Evolutionary conservation across 352 stramenopile species (phyloP).

Genomic region (Hyaloperonospora arabidopsidis): DNA sequence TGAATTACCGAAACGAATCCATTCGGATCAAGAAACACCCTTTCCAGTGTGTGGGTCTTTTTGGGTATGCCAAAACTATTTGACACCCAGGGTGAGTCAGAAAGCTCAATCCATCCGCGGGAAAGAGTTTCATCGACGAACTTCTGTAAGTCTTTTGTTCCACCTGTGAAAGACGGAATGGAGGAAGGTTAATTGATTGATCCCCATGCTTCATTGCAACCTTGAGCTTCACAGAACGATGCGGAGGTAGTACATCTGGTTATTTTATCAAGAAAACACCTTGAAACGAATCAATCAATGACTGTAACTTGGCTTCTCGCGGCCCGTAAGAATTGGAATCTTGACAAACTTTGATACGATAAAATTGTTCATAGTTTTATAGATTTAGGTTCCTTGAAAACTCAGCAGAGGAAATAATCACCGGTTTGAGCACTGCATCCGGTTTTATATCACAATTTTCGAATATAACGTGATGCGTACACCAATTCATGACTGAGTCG

Average conservation of each 20-base stretch:
- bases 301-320: neutral
- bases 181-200: neutral
- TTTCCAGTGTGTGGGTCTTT: neutral
- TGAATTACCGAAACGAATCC: neutral
- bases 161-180: neutral
- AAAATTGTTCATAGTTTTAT: neutral
- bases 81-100: neutral
- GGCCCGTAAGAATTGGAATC: neutral
- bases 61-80: neutral
- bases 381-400: neutral
- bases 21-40: neutral
- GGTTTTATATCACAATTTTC: too few species aligned
- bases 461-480: too few species aligned
- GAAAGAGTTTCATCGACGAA: slow-evolving; percentile 1
- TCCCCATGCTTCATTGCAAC: neutral
- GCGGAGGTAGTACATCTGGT: neutral
- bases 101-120: neutral
- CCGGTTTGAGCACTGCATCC: too few species aligned
- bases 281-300: neutral
- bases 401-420: neutral
- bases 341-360: neutral
- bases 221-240: neutral
- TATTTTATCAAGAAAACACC: neutral
- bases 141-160: neutral
- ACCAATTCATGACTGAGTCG: too few species aligned